Evolutionary conservation across 352 stramenopile genomes (phyloP), one percentile per base, ranked within the genome.

Genomic region (Pythium volutum): DNA sequence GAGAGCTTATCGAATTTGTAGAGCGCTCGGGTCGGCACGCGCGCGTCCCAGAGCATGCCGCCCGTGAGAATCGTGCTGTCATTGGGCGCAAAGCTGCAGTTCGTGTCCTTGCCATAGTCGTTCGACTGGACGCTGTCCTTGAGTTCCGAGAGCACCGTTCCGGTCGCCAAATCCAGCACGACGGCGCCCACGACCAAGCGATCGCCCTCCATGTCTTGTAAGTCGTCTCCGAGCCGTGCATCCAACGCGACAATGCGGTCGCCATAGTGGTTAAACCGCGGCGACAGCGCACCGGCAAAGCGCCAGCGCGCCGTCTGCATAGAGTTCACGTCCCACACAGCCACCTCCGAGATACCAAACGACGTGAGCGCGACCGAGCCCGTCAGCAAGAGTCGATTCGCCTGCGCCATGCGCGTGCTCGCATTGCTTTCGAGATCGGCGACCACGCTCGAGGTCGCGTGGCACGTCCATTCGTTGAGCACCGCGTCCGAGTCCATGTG

Each of bases 1-100:
- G 85, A 93, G 8, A 97, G 52, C 60, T 95, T 95, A 64, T 97
- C 88, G 57, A 97, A 96, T 48, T 96, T 93, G 68, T 96, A 89
- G 20, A 97, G 53, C 16, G 84, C 76, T 3, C 79, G 77, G 16
- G 79, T 88, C 14, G 81, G 75, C 48, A 88, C 76, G 0, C 86
- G 79, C 9, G 81, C 69, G 62, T 95, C 84, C 84, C 86, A 95
- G 6, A 95, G 59, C 74, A 95, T 87, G 4, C 86, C 84, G 56
- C 91, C 86, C 0, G 86, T 89, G 0, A 95, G 62, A 53, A 95
- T 85, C 1, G 76, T 88, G 22, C 74, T 71, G 45, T 95, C 86
- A 26, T 80, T 85, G 0, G 74, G 75, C 1, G 84, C 86, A 50
- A 89, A 95, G 45, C 77, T 82, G 59, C 82, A 92, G 55, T 92